A percentile compares a stretch with the other conserved stretches of the same genome.
Evolutionary conservation across 495 filamentous ascomycete genomes (phyloP).

Genomic region (Aspergillus asperescens): DNA sequence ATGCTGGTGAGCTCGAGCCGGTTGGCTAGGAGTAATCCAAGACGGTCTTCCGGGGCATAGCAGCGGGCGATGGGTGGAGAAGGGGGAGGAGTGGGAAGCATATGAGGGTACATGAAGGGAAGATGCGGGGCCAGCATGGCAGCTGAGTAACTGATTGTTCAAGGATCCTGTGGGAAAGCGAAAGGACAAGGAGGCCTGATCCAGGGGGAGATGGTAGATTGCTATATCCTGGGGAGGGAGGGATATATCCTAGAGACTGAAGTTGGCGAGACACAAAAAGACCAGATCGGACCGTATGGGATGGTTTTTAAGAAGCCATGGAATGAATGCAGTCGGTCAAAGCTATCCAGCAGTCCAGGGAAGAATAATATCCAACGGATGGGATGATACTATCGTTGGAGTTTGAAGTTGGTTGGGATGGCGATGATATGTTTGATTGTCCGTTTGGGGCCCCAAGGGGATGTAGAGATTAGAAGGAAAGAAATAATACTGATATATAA

Average conservation of each 20-base stretch:
- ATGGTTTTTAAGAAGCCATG: slow-evolving; percentile 22
- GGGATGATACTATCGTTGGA: too few species aligned
- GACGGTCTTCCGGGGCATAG: slow-evolving; percentile 71
- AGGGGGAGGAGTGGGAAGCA: slow-evolving; percentile 59
- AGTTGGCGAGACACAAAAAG: background rate
- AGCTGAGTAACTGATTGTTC: background rate
- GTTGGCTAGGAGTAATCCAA: slow-evolving; percentile 78
- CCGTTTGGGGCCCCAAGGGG: too few species aligned
- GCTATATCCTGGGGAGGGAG: too few species aligned
- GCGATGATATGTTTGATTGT: too few species aligned
- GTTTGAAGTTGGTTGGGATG: too few species aligned
- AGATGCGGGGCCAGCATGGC: slow-evolving; percentile 19
- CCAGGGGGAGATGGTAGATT: too few species aligned
- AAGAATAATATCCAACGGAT: slow-evolving; percentile 13
- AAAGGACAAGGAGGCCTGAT: slow-evolving; percentile 7
- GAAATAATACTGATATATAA: slow-evolving; percentile 3
- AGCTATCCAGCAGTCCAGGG: slow-evolving; percentile 7
- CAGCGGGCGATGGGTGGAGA: slow-evolving; percentile 50
- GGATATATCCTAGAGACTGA: slow-evolving; percentile 9
- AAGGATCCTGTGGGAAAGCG: background rate
- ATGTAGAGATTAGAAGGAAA: too few species aligned
- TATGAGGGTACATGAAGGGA: slow-evolving; percentile 40
- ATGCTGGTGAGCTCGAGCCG: slow-evolving; percentile 78
- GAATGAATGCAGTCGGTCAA: slow-evolving; percentile 18
- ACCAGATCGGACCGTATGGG: slow-evolving; percentile 14